phyloP scores from a whole-genome alignment of 192 early-diverging fungal species.

The Paraglomus occultum region DNA sequence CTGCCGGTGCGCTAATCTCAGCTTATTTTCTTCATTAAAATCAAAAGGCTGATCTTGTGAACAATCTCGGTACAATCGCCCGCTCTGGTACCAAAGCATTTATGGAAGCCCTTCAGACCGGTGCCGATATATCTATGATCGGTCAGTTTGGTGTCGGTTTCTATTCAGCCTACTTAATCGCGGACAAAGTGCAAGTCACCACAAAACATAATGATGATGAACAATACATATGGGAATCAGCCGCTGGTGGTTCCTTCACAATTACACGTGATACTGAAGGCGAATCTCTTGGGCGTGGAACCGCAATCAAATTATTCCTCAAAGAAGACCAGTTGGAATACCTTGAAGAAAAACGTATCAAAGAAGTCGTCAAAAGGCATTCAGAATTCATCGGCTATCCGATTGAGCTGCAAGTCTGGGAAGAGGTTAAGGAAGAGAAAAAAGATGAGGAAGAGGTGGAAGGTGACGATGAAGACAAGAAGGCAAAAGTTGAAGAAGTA shows the following conservation, averaged over 20 bases:
- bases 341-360: constrained; percentile 98
- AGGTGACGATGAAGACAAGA: not conserved
- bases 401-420: constrained; percentile 93
- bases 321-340: constrained; percentile 99
- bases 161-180: constrained; percentile 99
- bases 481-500: constrained; percentile 30
- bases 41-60: constrained; percentile 80
- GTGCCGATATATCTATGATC: constrained; percentile 99
- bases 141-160: constrained; percentile 99
- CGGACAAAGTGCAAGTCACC: constrained; percentile 94
- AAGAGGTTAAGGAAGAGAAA: constrained; percentile 96
- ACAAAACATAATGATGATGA: constrained; percentile 98
- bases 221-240: constrained; percentile 95
- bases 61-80: constrained; percentile 99
- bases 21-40: not conserved
- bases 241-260: constrained; percentile 88
- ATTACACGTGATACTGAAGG: constrained; percentile 92
- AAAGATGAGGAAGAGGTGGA: constrained; percentile 38
- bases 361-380: constrained; percentile 99
- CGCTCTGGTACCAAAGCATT: constrained; percentile 99
- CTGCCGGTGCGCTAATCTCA: not conserved
- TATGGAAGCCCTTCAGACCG: constrained; percentile 96
- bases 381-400: constrained; percentile 99
- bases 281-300: constrained; percentile 91
- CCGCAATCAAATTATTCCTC: constrained; percentile 92